Evolutionary conservation across 2,329 filamentous ascomycete genomes (phyloP).

Genomic region (Emmonsiellopsis sp.): DNA sequence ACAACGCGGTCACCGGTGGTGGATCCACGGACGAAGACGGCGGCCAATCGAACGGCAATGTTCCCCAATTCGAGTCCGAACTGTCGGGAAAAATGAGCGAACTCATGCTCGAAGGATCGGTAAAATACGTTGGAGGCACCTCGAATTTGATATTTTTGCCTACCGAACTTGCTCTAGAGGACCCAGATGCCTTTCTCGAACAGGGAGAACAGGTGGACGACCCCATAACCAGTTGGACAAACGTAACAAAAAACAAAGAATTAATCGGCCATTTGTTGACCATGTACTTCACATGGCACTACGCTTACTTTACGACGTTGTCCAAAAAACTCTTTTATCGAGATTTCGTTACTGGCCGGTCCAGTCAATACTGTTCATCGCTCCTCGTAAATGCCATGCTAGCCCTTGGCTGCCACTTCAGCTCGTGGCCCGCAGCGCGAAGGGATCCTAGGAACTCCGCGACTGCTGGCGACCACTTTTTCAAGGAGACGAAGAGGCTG

Average conservation of each 20-base stretch:
- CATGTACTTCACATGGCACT: slow-evolving; percentile 98
- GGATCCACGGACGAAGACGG: slow-evolving; percentile 28
- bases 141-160: slow-evolving; percentile 83
- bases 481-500: slow-evolving; percentile 81
- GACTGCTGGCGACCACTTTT: slow-evolving; percentile 93
- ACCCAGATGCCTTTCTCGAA: slow-evolving; percentile 28
- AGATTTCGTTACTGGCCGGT: slow-evolving; percentile 65
- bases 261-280: slow-evolving; percentile 81
- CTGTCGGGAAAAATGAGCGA: slow-evolving; percentile 90
- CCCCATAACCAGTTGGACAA: slow-evolving; percentile 77
- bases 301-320: slow-evolving; percentile 87
- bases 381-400: slow-evolving; percentile 90
- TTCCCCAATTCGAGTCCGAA: slow-evolving; percentile 59
- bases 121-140: slow-evolving; percentile 87
- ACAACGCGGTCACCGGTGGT: slow-evolving; percentile 26
- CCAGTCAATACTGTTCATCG: slow-evolving; percentile 74
- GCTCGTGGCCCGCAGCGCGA: slow-evolving; percentile 63
- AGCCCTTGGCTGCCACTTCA: slow-evolving; percentile 88
- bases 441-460: slow-evolving; percentile 63
- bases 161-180: slow-evolving; percentile 38
- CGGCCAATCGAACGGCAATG: slow-evolving; percentile 26
- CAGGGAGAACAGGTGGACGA: slow-evolving; percentile 49
- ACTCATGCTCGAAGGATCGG: slow-evolving; percentile 73
- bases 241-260: slow-evolving; percentile 68
- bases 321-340: slow-evolving; percentile 79